Evolutionary conservation across 1,284 basidiomycete genomes (phyloP), one percentile per base, ranked within the genome.

Genomic region (Takashimella tepidaria): DNA sequence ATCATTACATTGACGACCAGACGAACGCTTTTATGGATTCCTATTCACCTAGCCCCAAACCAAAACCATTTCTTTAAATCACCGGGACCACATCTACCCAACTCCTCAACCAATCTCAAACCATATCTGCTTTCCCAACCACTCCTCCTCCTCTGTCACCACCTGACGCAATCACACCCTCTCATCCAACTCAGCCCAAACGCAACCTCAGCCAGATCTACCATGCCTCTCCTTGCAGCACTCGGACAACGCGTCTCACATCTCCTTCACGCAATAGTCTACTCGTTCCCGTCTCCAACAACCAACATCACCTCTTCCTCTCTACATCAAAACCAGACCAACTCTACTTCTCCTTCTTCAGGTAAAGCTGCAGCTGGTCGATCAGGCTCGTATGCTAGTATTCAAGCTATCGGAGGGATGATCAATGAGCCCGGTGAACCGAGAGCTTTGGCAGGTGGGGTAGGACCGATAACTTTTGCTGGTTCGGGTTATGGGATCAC

Each of bases 401-500:
- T 37, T 37, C 31, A 37, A 16, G 31, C 31, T 8, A 37, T 37
- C 31, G 31, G 31, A 16, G 57, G 52, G 19, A 47, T 63, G 23
- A 51, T 64, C 13, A 52, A 57, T 46, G 64, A 70, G 49, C 62
- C 66, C 3, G 69, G 69, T 16, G 67, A 70, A 49, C 45, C 61
- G 21, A 50, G 58, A 47, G 68, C 70, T 22, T 43, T 69, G 25
- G 63, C 65, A 3, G 67, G 58, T 24, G 64, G 68, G 5, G 55
- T 71, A 1, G 69, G 69, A 3, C 66, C 68, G 1, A 50, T 73
- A 16, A 63, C 61, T 42, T 72, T 73, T 47, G 62, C 61, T 1
- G 70, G 68, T 1, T 68, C 66, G 50, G 69, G 69, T 8, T 74
- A 74, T 54, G 72, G 69, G 2, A 50, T 74, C 31, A 65, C 64